These are phyloP conservation scores for Rubia yunnanensis DNA, from an alignment of 257 asterid species.

Conservation along the genomic window DNA sequence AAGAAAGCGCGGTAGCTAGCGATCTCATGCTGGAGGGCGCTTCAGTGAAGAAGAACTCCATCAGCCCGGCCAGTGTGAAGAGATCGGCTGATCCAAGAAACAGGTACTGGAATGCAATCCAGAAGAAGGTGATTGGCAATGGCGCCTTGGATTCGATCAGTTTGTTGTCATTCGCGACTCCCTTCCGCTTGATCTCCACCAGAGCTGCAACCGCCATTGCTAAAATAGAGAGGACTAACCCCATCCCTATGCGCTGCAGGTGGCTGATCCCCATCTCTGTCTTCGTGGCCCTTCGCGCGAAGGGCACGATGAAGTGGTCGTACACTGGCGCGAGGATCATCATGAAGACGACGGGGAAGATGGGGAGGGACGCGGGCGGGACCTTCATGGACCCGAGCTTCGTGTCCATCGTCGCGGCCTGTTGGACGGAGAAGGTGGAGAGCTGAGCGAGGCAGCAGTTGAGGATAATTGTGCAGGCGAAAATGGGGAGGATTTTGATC, in stretches of 20 bases:
- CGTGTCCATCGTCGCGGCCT: constrained; percentile 91
- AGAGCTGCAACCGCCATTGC: constrained; percentile 74
- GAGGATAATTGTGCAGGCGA: constrained; percentile 73
- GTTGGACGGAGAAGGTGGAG: constrained; percentile 85
- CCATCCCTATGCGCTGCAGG: constrained; percentile 70
- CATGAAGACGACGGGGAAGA: constrained; percentile 81
- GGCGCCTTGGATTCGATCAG: constrained; percentile 34
- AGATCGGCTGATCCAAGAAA: constrained; percentile 93
- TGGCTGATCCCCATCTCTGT: constrained; percentile 69
- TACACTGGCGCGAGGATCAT: constrained; percentile 71
- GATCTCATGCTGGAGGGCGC: constrained; percentile 86
- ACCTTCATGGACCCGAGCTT: constrained; percentile 50
- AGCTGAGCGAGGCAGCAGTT: constrained; percentile 88
- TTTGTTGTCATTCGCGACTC: constrained; percentile 29
- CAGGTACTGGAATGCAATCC: constrained; percentile 80
- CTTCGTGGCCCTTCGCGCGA: constrained; percentile 42
- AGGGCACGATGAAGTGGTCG: constrained; percentile 63
- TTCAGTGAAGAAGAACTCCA: constrained; percentile 93
- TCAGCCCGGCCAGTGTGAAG: constrained; percentile 69
- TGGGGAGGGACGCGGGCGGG: constrained; percentile 90
- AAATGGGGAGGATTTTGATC: constrained; percentile 62
- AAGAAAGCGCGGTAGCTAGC: constrained; percentile 72
- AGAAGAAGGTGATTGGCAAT: constrained; percentile 60
- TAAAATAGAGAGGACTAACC: constrained; percentile 50
- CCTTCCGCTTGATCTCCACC: constrained; percentile 65